Base-by-base conservation (phyloP, 2,329 filamentous ascomycete species). In the Trichoderma simmonsii region DNA sequence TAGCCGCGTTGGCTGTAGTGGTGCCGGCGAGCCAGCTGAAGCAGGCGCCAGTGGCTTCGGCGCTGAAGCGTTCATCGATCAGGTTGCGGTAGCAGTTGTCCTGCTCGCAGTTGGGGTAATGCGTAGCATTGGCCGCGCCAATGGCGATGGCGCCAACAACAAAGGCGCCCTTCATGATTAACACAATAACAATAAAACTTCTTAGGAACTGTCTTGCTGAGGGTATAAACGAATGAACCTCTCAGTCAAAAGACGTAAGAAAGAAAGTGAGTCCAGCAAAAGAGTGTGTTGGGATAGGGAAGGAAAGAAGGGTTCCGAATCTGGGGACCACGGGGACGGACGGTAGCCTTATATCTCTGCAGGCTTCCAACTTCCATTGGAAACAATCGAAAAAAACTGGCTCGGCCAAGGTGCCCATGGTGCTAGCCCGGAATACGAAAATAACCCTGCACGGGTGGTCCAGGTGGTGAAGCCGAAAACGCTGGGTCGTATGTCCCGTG, bases 61-160 rank as follows among this genome's bases (percentile, higher is more conserved):
- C 75, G 56, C 75, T 75, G 73, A 80, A 80, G 68, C 80, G 79
- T 2, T 73, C 12, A 73, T 82, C 78, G 70, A 79, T 75, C 66
- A 82, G 67, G 74, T 82, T 80, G 73, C 77, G 76, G 75, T 81
- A 82, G 78, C 81, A 82, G 77, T 80, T 79, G 71, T 80, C 77
- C 21, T 69, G 43, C 61, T 81, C 78, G 72, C 78, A 80, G 39
- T 77, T 71, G 43, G 80, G 79, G 67, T 77, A 80, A 9, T 71
- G 60, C 74, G 72, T 75, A 32, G 79, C 80, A 26, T 74, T 74
- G 72, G 75, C 78, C 60, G 75, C 74, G 71, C 75, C 76, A 60
- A 77, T 73, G 77, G 79, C 80, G 62, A 82, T 71, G 74, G 77
- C 80, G 75, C 77, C 77, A 43, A 82, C 70, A 71, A 81, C 69